Evolutionary conservation across 2,329 filamentous ascomycete genomes (phyloP), one percentile per base, ranked within the genome.

Genomic region (Colletotrichum sidae): DNA sequence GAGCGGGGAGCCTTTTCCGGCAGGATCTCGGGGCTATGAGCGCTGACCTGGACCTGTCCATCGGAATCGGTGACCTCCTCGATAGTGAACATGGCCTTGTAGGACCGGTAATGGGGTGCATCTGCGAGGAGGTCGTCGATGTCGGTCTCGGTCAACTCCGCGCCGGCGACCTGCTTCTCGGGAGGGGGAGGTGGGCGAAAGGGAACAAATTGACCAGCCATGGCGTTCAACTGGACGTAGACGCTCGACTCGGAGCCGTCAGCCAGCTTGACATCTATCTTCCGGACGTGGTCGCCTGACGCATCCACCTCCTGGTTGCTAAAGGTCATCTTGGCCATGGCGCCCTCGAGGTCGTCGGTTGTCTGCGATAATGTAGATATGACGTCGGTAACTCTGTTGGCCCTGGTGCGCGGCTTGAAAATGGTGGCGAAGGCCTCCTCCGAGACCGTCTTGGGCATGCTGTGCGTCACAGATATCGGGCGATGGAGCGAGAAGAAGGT

Each of bases 401-500:
- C 73, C 70, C 83, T 83, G 25, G 79, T 78, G 58, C 83, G 85
- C 62, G 81, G 76, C 49, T 89, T 84, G 78, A 98, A 98, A 74
- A 99, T 94, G 73, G 91, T 86, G 68, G 92, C 90, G 78, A 98
- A 97, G 54, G 90, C 86, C 74, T 92, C 90, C 68, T 91, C 84
- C 56, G 87, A 89, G 50, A 94, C 86, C 17, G 86, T 83, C 71
- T 87, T 89, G 60, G 92, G 96, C 74, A 97, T 90, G 70, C 91
- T 90, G 72, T 90, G 90, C 54, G 90, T 94, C 70, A 97, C 88
- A 60, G 93, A 97, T 74, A 99, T 95, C 50, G 96, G 96, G 67
- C 96, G 90, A 80, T 99, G 93, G 70, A 97, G 91, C 68, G 94
- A 96, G 83, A 98, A 98, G 85, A 99, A 98, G 66, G 91, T 91